Conservation (phyloP, 495 filamentous ascomycete genomes). For the Achaetomiella virescens region DNA sequence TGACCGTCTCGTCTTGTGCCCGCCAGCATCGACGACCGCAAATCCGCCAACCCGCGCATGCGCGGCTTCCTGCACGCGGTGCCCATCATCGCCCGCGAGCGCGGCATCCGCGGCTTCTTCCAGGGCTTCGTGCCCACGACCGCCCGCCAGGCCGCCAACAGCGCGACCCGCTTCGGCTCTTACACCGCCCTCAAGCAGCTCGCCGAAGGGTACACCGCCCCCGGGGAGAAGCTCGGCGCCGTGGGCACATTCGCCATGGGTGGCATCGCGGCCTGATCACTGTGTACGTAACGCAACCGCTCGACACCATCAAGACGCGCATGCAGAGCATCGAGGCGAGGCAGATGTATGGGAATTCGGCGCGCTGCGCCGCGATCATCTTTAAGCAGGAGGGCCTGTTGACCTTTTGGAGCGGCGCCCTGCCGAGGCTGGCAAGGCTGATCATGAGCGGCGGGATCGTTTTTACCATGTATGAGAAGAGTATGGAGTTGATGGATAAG, state of each 20-base stretch:
- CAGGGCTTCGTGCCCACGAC: slow-evolving; percentile 95
- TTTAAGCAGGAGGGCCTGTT: slow-evolving; percentile 82
- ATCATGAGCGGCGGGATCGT: slow-evolving; percentile 94
- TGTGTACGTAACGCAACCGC: slow-evolving; percentile 83
- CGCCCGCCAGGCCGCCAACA: slow-evolving; percentile 89
- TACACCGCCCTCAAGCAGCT: slow-evolving; percentile 88
- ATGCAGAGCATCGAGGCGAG: slow-evolving; percentile 96
- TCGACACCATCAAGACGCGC: slow-evolving; percentile 93
- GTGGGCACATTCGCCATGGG: slow-evolving; percentile 86
- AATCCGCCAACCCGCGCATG: slow-evolving; percentile 78
- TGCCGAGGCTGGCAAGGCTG: slow-evolving; percentile 76
- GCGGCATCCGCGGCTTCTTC: slow-evolving; percentile 87
- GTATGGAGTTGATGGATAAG: slow-evolving; percentile 77
- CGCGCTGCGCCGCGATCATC: slow-evolving; percentile 76
- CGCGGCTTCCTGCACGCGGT: slow-evolving; percentile 89
- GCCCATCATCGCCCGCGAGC: slow-evolving; percentile 76
- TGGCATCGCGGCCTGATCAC: slow-evolving; percentile 83
- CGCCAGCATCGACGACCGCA: slow-evolving; percentile 85
- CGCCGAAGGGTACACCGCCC: slow-evolving; percentile 85
- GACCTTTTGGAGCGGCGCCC: slow-evolving; percentile 90
- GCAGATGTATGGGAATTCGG: slow-evolving; percentile 77
- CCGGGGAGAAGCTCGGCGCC: slow-evolving; percentile 91
- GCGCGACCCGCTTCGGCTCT: slow-evolving; percentile 78
- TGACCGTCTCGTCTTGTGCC: not conserved
- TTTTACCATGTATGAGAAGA: slow-evolving; percentile 99